Evolutionary conservation across 352 stramenopile species (phyloP).

Genomic region (Pythium monospermum): DNA sequence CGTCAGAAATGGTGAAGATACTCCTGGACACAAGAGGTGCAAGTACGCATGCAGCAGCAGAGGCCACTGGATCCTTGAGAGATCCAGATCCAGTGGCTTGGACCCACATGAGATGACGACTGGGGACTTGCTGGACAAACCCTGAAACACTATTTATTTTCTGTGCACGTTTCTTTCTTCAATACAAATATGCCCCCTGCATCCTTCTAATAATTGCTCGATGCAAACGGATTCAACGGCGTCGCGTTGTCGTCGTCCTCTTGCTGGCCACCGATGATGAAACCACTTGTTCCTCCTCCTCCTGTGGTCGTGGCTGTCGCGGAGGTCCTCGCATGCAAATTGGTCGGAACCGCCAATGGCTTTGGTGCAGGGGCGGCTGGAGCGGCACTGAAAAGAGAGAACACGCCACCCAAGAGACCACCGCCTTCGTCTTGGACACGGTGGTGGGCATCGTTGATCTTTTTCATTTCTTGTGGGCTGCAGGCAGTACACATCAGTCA

Average conservation of each 20-base stretch:
- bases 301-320: slow-evolving; percentile 18
- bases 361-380: slow-evolving; percentile 35
- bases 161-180: too few relatives aligned
- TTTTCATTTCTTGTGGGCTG: slow-evolving; percentile 59
- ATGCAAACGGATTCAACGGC: slow-evolving; percentile 63
- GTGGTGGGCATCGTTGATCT: slow-evolving; percentile 39
- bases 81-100: too few relatives aligned
- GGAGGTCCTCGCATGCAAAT: slow-evolving; percentile 31
- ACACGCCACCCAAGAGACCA: slow-evolving; percentile 62
- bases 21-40: too few relatives aligned
- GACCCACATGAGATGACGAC: too few relatives aligned
- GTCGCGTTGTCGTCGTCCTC: slow-evolving; percentile 47
- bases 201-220: slow-evolving; percentile 17
- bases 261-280: slow-evolving; percentile 29
- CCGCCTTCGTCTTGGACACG: slow-evolving; percentile 31
- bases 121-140: too few relatives aligned
- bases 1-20: too few relatives aligned
- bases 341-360: slow-evolving; percentile 41
- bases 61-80: too few relatives aligned
- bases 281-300: too few relatives aligned
- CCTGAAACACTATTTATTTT: too few relatives aligned
- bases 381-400: slow-evolving; percentile 59
- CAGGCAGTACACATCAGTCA: neutral
- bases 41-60: too few relatives aligned
- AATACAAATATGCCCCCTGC: neutral